These are phyloP conservation scores for Coemansia sp. DNA, from an alignment of 192 early-diverging fungal genomes.

Conservation along the genomic window DNA sequence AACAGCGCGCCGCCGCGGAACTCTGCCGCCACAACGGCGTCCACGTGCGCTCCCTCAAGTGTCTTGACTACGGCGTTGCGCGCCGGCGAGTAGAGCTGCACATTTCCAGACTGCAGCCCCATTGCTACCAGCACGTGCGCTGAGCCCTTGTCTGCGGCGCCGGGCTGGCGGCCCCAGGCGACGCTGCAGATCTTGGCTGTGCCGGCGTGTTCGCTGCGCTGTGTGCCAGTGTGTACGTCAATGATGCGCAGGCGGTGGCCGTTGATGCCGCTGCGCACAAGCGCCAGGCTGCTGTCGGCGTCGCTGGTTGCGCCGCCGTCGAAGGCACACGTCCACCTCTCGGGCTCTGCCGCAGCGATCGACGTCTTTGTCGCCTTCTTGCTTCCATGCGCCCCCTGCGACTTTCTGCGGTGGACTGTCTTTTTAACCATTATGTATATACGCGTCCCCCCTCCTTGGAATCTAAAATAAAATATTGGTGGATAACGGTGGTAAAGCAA, in stretches of 20 bases:
- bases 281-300: constrained; percentile 27
- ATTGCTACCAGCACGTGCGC: constrained; percentile 19
- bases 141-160: not conserved
- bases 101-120: constrained; percentile 24
- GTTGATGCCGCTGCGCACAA: constrained; percentile 37
- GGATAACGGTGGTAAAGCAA: too few species aligned
- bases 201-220: constrained; percentile 39
- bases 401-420: constrained; percentile 42
- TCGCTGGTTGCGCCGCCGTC: constrained; percentile 12
- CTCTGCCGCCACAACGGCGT: not conserved
- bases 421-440: constrained; percentile 26
- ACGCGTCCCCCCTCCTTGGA: too few species aligned
- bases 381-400: constrained; percentile 3
- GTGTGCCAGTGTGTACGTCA: constrained; percentile 42
- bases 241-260: constrained; percentile 40
- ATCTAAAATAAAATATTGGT: too few species aligned
- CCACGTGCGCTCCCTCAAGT: constrained; percentile 16
- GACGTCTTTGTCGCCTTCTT: constrained; percentile 13
- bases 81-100: constrained; percentile 51
- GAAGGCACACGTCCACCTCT: constrained; percentile 38
- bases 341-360: not conserved
- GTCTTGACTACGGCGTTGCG: constrained; percentile 30
- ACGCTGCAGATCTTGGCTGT: constrained; percentile 19
- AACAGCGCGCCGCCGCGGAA: constrained; percentile 11
- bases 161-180: constrained; percentile 16